Evolutionary conservation across 2,329 filamentous ascomycete species (phyloP).

Genomic region (Blastomyces silverae): DNA sequence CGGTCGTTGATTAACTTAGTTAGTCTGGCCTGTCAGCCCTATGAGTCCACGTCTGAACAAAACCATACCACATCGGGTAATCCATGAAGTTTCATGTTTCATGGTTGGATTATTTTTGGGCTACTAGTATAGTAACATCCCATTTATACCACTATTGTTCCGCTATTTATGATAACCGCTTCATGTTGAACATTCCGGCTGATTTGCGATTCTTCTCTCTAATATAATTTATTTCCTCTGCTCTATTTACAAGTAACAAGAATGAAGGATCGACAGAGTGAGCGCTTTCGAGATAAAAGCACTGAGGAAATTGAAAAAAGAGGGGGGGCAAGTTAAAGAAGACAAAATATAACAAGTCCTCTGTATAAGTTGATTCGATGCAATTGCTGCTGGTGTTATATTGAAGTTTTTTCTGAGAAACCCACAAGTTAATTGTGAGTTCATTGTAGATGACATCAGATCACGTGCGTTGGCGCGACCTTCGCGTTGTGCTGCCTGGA

Average conservation of each 20-base stretch:
- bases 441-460: conserved; percentile 11
- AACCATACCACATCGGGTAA: background rate
- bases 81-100: background rate
- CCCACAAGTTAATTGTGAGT: no score
- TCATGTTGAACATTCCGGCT: background rate
- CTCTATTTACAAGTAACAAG: background rate
- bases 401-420: no score
- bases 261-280: background rate
- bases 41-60: background rate
- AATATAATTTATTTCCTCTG: background rate
- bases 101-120: background rate
- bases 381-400: no score
- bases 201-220: background rate
- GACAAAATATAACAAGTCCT: no score
- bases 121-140: background rate
- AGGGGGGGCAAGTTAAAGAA: background rate
- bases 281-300: background rate
- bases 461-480: conserved; percentile 16
- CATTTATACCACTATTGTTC: background rate
- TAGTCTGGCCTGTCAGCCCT: conserved; percentile 2
- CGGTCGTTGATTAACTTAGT: background rate
- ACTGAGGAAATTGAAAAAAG: no score
- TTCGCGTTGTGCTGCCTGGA: conserved; percentile 19
- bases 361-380: no score
- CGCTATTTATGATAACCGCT: background rate